Base-by-base conservation (phyloP, 768 basidiomycete species). In the Collybia mongolica region DNA sequence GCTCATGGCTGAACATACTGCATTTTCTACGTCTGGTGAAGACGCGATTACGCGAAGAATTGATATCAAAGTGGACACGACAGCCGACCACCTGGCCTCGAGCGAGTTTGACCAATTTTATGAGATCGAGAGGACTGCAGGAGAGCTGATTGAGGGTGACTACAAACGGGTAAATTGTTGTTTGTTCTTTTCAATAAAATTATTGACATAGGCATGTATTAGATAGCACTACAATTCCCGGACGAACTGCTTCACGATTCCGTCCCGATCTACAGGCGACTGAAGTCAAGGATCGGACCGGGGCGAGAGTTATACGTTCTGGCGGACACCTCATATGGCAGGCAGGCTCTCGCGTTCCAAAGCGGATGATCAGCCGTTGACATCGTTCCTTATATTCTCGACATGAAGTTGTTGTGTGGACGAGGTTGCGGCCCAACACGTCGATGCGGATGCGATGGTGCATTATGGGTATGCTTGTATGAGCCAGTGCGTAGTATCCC, bases 311-410 rank as follows among this genome's bases (percentile, higher is more conserved):
- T 63, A 19, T 63, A 63, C 36, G 57, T 61, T 48, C 77, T 98
- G n/a, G 96, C 95, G 11, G 96, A 99, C 68, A 98, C 95, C 18
- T 96, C 95, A 3, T 98, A 98, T 67, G 97, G 95, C 69, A 95
- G 90, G 95, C 84, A 72, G 39, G 82, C 60, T 48, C 51, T 54
- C 39, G 36, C 39, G 46, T 48, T 57, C 44, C 52, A 32, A 19
- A 46, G 40, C 51, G 32, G 32, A 51, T 49, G 44, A 49, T 40
- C 20, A 45, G 20, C 24, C 39, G 44, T 52, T 62, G 48, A 60
- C 56, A 6, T 28, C 14, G 24, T 24, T 14, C 36, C 23, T 24
- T 40, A 29, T 46, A 29, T 45, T 39, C 37, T 47, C 37, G 45
- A 24, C 19, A 7, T 39, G 37, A 60, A 94, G 95, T 60, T 99